phyloP scores from a whole-genome alignment of 1,139 yeast genomes.

The Nakaseomyces sp. region DNA sequence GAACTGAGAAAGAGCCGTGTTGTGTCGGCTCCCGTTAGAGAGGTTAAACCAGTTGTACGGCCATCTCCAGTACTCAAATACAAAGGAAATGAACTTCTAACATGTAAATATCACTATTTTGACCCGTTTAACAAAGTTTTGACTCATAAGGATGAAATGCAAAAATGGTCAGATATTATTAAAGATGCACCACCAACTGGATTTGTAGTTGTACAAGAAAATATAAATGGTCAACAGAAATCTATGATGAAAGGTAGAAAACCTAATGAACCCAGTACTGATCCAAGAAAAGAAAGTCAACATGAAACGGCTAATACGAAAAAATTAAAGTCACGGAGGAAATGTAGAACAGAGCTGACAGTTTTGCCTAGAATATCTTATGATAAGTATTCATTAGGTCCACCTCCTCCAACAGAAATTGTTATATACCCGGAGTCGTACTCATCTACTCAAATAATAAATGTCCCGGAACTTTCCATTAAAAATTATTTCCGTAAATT shows the following conservation, averaged over 20 bases:
- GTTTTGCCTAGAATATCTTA: conserved; percentile 47
- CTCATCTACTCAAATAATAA: conserved; percentile 26
- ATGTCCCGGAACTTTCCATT: conserved; percentile 28
- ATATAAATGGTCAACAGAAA: conserved; percentile 37
- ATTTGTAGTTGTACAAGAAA: conserved; percentile 43
- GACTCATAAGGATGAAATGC: conserved; percentile 20
- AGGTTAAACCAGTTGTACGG: conserved; percentile 6
- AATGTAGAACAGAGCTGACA: conserved; percentile 32
- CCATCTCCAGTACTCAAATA: conserved; percentile 21
- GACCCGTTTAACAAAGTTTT: conserved; percentile 20
- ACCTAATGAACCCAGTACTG: conserved; percentile 25
- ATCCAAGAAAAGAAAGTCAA: conserved; percentile 31
- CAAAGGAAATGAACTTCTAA: conserved; percentile 16
- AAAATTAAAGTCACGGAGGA: conserved; percentile 17
- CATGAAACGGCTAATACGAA: conserved; percentile 4
- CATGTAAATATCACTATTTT: conserved; percentile 27
- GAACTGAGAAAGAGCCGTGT: background rate
- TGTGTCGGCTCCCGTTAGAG: background rate
- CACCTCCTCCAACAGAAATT: conserved; percentile 62
- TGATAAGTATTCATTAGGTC: conserved; percentile 69
- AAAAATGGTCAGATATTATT: conserved; percentile 19
- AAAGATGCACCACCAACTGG: conserved; percentile 40
- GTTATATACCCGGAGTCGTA: conserved; percentile 58
- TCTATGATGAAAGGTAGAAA: conserved; percentile 20
- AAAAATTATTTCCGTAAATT: conserved; percentile 48